These are phyloP conservation scores for Aspergillus awamori DNA, from an alignment of 2,329 filamentous ascomycete species.

Conservation along the genomic window DNA sequence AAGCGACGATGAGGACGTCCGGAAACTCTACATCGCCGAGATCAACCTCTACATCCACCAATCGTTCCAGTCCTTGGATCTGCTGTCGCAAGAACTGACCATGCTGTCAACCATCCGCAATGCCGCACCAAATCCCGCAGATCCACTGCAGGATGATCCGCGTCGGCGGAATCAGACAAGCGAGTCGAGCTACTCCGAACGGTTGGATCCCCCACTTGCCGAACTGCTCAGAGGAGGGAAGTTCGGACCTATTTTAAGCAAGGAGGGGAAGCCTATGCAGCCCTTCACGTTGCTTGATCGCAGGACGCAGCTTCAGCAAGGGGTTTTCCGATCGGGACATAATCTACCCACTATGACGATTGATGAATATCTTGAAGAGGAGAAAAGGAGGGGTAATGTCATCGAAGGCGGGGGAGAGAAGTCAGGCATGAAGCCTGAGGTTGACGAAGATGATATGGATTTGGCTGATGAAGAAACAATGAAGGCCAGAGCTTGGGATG, in stretches of 20 bases:
- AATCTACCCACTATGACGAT: constrained; percentile 97
- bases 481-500: constrained; percentile 94
- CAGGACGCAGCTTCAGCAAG: constrained; percentile 72
- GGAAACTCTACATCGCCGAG: constrained; percentile 76
- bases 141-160: constrained; percentile 39
- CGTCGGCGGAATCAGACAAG: constrained; percentile 53
- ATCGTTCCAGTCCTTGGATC: constrained; percentile 84
- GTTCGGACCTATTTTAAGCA: constrained; percentile 73
- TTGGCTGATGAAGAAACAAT: constrained; percentile 85
- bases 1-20: constrained; percentile 81
- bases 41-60: constrained; percentile 74
- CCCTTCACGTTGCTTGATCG: constrained; percentile 85
- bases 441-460: constrained; percentile 89
- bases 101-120: constrained; percentile 73
- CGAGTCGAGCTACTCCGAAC: constrained; percentile 66
- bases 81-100: constrained; percentile 79
- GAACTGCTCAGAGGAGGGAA: constrained; percentile 52
- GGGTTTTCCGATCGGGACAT: constrained; percentile 88
- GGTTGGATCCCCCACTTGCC: constrained; percentile 68
- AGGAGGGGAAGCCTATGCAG: constrained; percentile 79
- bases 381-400: constrained; percentile 79
- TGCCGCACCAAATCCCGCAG: constrained; percentile 45
- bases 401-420: constrained; percentile 80
- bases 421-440: constrained; percentile 67
- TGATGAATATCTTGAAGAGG: constrained; percentile 95